Percentiles rank a stretch among this genome's conserved stretches.
phyloP scores from a whole-genome alignment of 179 eudicot genomes.

The Patellifolia procumbens region DNA sequence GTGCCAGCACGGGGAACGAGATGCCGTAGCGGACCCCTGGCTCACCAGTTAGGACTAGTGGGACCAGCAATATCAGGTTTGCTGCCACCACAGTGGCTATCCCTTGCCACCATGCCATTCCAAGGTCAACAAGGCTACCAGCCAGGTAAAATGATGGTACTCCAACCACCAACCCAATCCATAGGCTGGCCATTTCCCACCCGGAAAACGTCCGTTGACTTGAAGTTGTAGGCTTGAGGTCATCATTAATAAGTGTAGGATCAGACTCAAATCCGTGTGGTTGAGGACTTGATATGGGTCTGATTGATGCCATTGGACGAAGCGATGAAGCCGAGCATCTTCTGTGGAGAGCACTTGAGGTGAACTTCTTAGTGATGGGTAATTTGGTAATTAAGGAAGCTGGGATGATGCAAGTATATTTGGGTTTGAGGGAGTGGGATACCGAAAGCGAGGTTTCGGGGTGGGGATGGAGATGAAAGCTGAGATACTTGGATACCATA shows the following conservation, averaged over 20 bases:
- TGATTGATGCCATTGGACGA: constrained; percentile 44
- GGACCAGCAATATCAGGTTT: constrained; percentile 60
- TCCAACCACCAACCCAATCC: constrained; percentile 92
- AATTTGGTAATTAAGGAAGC: constrained; percentile 12
- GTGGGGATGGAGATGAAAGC: constrained; percentile 46
- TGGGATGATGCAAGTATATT: constrained; percentile 4
- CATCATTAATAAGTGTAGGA: constrained; percentile 69
- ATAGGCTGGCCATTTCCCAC: constrained; percentile 81
- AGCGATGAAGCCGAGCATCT: constrained; percentile 21
- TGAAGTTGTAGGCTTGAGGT: constrained; percentile 66
- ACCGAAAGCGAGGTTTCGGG: constrained; percentile 21
- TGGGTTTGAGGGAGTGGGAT: constrained; percentile 20
- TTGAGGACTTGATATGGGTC: constrained; percentile 11
- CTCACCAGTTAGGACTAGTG: constrained; percentile 76
- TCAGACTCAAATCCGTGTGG: constrained; percentile 45
- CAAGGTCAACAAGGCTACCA: constrained; percentile 88
- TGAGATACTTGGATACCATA: constrained; percentile 57
- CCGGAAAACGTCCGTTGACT: constrained; percentile 68
- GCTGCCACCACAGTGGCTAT: constrained; percentile 84
- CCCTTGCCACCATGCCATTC: constrained; percentile 99
- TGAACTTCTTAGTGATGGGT: constrained; percentile 14
- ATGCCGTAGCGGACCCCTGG: constrained; percentile 83
- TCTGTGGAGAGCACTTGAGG: constrained; percentile 12
- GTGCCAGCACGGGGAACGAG: constrained; percentile 80
- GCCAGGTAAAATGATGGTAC: constrained; percentile 94